Base-by-base conservation (phyloP, 202 grass and related monocot species). In the Thinopyrum obtusiflorum region DNA sequence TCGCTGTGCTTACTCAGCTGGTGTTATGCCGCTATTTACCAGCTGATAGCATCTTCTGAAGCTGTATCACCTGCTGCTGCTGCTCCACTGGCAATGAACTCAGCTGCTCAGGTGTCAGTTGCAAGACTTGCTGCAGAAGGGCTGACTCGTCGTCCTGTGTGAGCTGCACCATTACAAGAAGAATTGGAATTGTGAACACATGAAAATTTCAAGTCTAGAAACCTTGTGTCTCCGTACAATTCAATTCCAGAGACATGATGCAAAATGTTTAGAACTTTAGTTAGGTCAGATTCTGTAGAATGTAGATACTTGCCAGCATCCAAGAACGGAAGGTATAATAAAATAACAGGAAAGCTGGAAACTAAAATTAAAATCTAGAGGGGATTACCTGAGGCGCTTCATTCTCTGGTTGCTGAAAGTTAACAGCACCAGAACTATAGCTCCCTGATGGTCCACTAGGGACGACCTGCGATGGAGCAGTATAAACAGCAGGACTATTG, bases 91-190 rank as follows among this genome's bases (percentile, higher is more conserved):
- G 93, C 78, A 99, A 87, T 20, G 87, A 99, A 83, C 92, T 99
- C 74, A 99, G 55, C 70, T 99, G 92, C 66, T 99, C 93, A 4
- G 97, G 93, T 33, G 97, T 99, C 73, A 99, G 40, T 67, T 87
- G 89, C 55, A 90, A 83, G 29, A 99, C 97, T 91, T 99, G 97
- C 86, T 97, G 87, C 47, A 99, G 82, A 85, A 98, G 87, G 88
- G 86, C 91, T 25, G 96, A 94, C 39, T 98, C 88, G 9, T 89
- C 88, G 11, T 97, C 93, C 14, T 93, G 88, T 0, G 85, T 76
- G 63, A 93, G 83, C 97, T 99, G 91, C 81, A 89, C 62, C 78
- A 77, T 26, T 62, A 27, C 35, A 1, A 88, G 21, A 17, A 88
- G 62, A 59, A 77, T 72, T 81, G n/a, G 61, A 75, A 42, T 86